Base-by-base conservation (phyloP, 2,329 filamentous ascomycete species). In the Aureobasidium musti region DNA sequence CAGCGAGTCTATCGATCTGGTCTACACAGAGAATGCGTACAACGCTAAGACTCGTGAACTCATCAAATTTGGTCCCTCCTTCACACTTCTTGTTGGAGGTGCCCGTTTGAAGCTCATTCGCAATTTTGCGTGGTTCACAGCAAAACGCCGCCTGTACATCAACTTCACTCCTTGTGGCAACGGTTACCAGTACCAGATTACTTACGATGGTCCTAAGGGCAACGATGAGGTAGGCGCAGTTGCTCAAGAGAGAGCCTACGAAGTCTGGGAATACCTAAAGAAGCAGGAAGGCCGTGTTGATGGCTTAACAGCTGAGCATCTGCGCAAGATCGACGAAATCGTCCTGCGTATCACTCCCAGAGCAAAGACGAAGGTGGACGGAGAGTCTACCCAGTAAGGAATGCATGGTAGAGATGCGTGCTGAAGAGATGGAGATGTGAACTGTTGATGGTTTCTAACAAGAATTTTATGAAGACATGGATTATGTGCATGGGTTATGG, bases 1-100 rank as follows among this genome's bases (percentile, higher is more conserved):
- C 11, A n/a, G 3, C 8, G 61, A 64, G 8, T 49, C 61, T 2
- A 19, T 64, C 19, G 5, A 14, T 1, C 6, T 64, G 41, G 35
- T 64, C 37, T 64, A 64, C 39, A 37, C 19, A 4, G 39, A 21
- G 17, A 64, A 64, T 13, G 26, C 23, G 10, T 54, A 45, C 49
- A 17, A 53, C 35, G 61, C 61, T 1, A 54, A n/a, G 3, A 64
- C 33, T n/a, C 61, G 61, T 11, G 61, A 64, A 6, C 47, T 64
- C 10, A 28, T 47, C 61, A 64, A 64, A 28, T 21, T 0, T 5
- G 49, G 61, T 26, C 47, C 19, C 26, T 14, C 49, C 17, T 54
- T 64, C 49, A 35, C 39, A 33, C 35, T 17, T 4, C n/a, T 4
- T 11, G 21, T 64, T 37, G 35, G 35, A 7, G 37, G 45, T 14